Base-by-base conservation (phyloP, 2,329 filamentous ascomycete species). In the Aspergillus fumigatiaffinis region DNA sequence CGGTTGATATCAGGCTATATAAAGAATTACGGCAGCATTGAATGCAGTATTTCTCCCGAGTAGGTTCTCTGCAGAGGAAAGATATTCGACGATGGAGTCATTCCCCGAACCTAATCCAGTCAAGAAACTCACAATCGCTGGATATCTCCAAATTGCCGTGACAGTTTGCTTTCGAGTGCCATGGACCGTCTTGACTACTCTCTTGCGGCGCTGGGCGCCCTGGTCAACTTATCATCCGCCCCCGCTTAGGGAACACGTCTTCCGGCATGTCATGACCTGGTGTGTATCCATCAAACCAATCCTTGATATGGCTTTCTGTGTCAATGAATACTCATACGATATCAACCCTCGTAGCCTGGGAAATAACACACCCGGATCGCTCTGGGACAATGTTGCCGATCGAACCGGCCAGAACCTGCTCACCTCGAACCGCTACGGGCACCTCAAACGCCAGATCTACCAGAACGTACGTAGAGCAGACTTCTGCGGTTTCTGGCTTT, bases 261-360 rank as follows among this genome's bases (percentile, higher is more conserved):
- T 60, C 14, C 60, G 60, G 17, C 60, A 62, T 60, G 55, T 60
- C 17, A 62, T 62, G 60, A 62, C 60, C 44, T 62, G 60, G 60
- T 61, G 50, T 38, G 51, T 51, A 41, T 4, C 5, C 21, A n/a
- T 52, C 53, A 46, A 17, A 54, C 25, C n/a, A 44, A 8, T 21
- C 41, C 41, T n/a, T 44, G n/a, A 44, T n/a, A 6, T 44, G 20
- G 10, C n/a, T 8, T 44, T 44, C 17, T 44, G 41, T n/a, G 3
- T 21, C 6, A 8, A 12, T 21, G n/a, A 44, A 21, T 44, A 21
- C 21, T 44, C 41, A 44, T 44, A 21, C 17, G 17, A 4, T 44
- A n/a, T 44, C n/a, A n/a, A 9, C 3, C 10, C 41, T n/a, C 9
- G 6, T 44, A 62, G 60, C 23, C 32, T 62, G 12, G 60, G 60